Base-by-base conservation (phyloP, 2,329 filamentous ascomycete species). In the Knoxdaviesia proteae region DNA sequence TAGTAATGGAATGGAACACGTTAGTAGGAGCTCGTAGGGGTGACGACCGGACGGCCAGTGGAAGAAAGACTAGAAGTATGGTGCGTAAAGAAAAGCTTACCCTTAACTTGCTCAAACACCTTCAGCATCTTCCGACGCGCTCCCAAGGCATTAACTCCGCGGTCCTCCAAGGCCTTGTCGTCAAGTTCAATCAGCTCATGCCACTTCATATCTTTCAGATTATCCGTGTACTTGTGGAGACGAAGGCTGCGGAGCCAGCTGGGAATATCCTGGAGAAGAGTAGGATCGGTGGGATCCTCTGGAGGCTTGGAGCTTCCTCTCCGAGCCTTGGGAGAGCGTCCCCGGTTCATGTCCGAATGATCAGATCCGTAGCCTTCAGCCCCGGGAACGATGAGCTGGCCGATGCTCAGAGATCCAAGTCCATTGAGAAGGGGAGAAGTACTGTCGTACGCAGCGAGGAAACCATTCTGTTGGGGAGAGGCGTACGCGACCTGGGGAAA, bases 221-320 rank as follows among this genome's bases (percentile, higher is more conserved):
- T 92, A 51, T 98, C 90, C 7, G 90, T 98, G 62, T 98, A 98
- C 67, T 98, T 98, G 69, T 98, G 90, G 53, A 98, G 69, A 47
- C 90, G 77, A 56, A 96, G 70, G 58, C 86, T 94, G 57, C 90
- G 77, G 53, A 98, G 72, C 90, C 90, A 98, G 58, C 78, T 81
- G 43, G 90, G 88, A 51, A 98, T 94, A 55, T 98, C 90, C 61
- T 93, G 83, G 51, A 98, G 69, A 46, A 98, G 71, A 37, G 71
- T 77, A 10, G 82, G 80, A 59, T 98, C 90, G 20, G 88, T 96
- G 4, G 90, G 90, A 54, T 98, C 90, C 67, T 98, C 90, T 39
- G 90, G 90, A 32, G 90, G 90, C 70, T 96, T 98, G 38, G 84
- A 94, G 67, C 80, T 94, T 49, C 90, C 90, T 51, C 90, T 74